Evolutionary conservation across 345 rosid genomes (phyloP).

Genomic region (Diplotaxis tenuifolia): DNA sequence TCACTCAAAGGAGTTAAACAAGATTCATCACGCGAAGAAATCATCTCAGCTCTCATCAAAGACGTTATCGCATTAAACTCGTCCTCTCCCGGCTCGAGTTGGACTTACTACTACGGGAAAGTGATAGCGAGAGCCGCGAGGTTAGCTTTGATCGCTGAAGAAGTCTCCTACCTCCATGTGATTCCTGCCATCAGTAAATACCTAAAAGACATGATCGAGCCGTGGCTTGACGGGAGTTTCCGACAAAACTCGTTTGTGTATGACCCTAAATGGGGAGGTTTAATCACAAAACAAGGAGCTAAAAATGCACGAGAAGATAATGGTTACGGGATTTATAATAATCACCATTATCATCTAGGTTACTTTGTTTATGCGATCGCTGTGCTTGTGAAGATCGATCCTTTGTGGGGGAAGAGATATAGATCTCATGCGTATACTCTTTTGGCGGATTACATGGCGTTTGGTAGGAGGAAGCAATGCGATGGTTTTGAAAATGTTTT

Average conservation of each 20-base stretch:
- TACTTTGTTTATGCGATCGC: slow-evolving; percentile 89
- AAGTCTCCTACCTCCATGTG: slow-evolving; percentile 60
- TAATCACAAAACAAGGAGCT: slow-evolving; percentile 67
- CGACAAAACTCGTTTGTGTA: slow-evolving; percentile 70
- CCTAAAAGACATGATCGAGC: slow-evolving; percentile 72
- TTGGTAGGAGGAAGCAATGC: slow-evolving; percentile 38
- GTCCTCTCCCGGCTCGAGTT: slow-evolving; percentile 45
- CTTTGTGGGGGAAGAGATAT: slow-evolving; percentile 80
- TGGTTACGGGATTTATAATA: slow-evolving; percentile 77
- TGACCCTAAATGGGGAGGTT: slow-evolving; percentile 87
- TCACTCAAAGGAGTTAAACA: slow-evolving; percentile 63
- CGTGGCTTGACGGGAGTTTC: slow-evolving; percentile 85
- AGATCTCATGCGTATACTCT: slow-evolving; percentile 76
- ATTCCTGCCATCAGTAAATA: slow-evolving; percentile 60
- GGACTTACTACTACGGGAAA: slow-evolving; percentile 82
- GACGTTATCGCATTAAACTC: slow-evolving; percentile 65
- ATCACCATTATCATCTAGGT: slow-evolving; percentile 85
- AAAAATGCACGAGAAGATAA: slow-evolving; percentile 72
- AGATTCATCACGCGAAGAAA: slow-evolving; percentile 46
- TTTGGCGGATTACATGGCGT: slow-evolving; percentile 78
- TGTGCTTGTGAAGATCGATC: slow-evolving; percentile 79
- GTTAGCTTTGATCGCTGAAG: slow-evolving; percentile 86
- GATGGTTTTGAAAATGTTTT: slow-evolving; percentile 37
- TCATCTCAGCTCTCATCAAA: slow-evolving; percentile 59
- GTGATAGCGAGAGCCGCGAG: slow-evolving; percentile 86